phyloP scores from a whole-genome alignment of 768 basidiomycete species.

The Phylloporus scabripes region DNA sequence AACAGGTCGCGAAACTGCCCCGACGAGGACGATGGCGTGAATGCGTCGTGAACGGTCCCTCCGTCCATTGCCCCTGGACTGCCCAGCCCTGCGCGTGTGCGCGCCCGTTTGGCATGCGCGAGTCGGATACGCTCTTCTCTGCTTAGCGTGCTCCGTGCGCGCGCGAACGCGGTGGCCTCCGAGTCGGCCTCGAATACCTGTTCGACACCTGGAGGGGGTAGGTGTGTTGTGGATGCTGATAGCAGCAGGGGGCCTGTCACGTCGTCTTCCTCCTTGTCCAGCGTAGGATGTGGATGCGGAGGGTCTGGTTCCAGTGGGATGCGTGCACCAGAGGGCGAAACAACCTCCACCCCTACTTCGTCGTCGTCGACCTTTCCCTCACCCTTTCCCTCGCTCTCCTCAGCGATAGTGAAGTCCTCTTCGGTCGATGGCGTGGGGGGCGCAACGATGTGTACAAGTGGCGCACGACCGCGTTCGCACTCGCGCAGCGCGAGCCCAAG shows the following conservation, averaged over 20 bases:
- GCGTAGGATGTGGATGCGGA: not conserved
- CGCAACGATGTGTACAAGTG: constrained; percentile 52
- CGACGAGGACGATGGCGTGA: not conserved
- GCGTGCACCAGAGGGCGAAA: not conserved
- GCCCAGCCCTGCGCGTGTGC: not conserved
- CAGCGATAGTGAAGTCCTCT: constrained; percentile 26
- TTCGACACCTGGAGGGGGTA: constrained; percentile 65
- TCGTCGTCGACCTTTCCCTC: not conserved
- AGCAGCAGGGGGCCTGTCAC: constrained; percentile 51
- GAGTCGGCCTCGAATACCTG: constrained; percentile 78
- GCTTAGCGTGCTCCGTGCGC: constrained; percentile 61
- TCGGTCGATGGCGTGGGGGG: constrained; percentile 38
- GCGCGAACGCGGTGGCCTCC: constrained; percentile 35
- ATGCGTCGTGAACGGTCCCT: not conserved
- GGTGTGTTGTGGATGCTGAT: constrained; percentile 44
- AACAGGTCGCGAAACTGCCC: not conserved
- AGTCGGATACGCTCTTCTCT: constrained; percentile 71
- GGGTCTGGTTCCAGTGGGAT: not conserved
- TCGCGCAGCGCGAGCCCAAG: constrained; percentile 75
- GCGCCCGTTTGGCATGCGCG: constrained; percentile 35
- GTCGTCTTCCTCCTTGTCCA: constrained; percentile 33
- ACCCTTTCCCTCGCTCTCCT: not conserved
- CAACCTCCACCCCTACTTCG: not conserved
- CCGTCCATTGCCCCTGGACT: not conserved
- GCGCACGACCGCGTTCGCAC: constrained; percentile 73